Conservation (phyloP, 257 asterid genomes). For the Ocimum tenuiflorum region DNA sequence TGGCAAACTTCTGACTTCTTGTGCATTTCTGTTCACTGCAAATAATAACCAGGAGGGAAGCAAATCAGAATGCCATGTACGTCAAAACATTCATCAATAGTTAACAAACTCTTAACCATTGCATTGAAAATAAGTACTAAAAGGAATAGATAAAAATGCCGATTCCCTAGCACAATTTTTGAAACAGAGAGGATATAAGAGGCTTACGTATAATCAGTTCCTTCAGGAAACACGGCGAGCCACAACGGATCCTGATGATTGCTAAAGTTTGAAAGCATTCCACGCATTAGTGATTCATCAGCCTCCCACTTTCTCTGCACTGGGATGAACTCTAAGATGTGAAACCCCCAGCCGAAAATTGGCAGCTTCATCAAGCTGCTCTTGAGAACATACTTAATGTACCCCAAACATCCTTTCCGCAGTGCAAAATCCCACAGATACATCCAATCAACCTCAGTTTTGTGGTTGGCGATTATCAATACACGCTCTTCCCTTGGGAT, state of each 20-base stretch:
- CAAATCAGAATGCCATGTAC: no score
- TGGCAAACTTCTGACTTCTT: slow-evolving; percentile 67
- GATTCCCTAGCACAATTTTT: background rate
- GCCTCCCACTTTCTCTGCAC: slow-evolving; percentile 92
- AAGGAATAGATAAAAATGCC: background rate
- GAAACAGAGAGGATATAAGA: slow-evolving; percentile 16
- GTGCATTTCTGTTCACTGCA: slow-evolving; percentile 78
- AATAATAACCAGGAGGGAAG: slow-evolving; percentile 9
- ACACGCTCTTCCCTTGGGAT: slow-evolving; percentile 67
- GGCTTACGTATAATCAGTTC: slow-evolving; percentile 83
- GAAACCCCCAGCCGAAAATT: slow-evolving; percentile 90
- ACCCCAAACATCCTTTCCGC: slow-evolving; percentile 70
- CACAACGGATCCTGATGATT: slow-evolving; percentile 64
- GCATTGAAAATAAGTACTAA: background rate
- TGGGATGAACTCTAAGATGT: slow-evolving; percentile 75
- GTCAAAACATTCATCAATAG: background rate
- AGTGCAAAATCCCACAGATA: slow-evolving; percentile 87
- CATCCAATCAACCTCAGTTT: slow-evolving; percentile 99
- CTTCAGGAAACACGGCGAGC: slow-evolving; percentile 97
- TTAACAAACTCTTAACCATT: background rate
- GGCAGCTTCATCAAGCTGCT: slow-evolving; percentile 90
- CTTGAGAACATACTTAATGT: slow-evolving; percentile 74
- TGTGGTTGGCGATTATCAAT: slow-evolving; percentile 69
- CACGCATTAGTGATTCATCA: slow-evolving; percentile 50
- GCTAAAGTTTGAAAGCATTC: slow-evolving; percentile 52